Evolutionary conservation across 371 early-diverging fungal species (phyloP).

Genomic region (Neoconidiobolus thromboides): DNA sequence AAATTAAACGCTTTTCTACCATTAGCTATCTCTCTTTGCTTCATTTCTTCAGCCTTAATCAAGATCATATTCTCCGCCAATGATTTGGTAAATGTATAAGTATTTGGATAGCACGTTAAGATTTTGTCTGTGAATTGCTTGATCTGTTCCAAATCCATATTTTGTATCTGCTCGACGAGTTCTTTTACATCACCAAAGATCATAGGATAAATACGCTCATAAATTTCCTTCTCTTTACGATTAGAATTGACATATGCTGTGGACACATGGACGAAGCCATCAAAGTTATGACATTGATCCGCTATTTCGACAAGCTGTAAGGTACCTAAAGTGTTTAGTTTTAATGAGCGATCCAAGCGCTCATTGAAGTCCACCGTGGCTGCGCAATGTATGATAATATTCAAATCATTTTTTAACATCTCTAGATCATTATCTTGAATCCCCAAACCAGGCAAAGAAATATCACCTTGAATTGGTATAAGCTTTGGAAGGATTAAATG

Average conservation of each 20-base stretch:
- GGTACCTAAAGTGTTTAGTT: slow-evolving; percentile 32
- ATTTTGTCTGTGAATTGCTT: slow-evolving; percentile 12
- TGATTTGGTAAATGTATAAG: slow-evolving; percentile 30
- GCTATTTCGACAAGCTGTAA: slow-evolving; percentile 26
- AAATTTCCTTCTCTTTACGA: slow-evolving; percentile 21
- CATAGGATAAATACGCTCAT: slow-evolving; percentile 24
- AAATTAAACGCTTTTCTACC: slow-evolving; percentile 14
- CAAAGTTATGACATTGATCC: slow-evolving; percentile 21
- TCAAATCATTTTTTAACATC: slow-evolving; percentile 19
- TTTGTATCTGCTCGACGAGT: slow-evolving; percentile 24
- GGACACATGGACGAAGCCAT: slow-evolving; percentile 28
- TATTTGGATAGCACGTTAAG: slow-evolving; percentile 23
- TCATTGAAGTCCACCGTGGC: slow-evolving; percentile 32
- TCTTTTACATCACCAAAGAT: slow-evolving; percentile 24
- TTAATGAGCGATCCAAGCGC: slow-evolving; percentile 15
- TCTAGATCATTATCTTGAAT: slow-evolving; percentile 21
- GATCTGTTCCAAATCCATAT: slow-evolving; percentile 17
- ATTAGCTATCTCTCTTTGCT: slow-evolving; percentile 14
- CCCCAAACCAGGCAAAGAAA: slow-evolving; percentile 23
- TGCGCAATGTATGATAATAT: slow-evolving; percentile 32
- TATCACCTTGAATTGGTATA: slow-evolving; percentile 26
- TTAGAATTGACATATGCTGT: slow-evolving; percentile 22
- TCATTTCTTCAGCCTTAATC: slow-evolving; percentile 19
- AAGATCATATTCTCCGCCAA: slow-evolving; percentile 30
- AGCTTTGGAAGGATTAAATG: slow-evolving; percentile 21